Evolutionary conservation across 305 asterid species (phyloP).

Genomic region (Caryopteris hybrid): DNA sequence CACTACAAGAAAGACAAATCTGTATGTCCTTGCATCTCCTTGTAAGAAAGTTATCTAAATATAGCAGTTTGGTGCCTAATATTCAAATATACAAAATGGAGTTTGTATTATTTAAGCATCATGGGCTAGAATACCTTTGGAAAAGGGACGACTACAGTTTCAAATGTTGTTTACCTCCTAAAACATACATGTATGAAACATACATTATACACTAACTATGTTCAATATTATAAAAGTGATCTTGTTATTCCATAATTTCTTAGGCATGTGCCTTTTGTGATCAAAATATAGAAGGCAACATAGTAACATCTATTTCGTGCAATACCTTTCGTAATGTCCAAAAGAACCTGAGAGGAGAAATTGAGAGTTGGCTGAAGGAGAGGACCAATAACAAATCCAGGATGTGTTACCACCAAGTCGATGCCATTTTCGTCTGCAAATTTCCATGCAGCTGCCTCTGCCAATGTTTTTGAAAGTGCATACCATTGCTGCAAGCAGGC

Average conservation of each 20-base stretch:
- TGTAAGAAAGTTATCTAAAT: neutral
- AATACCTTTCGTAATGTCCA: conserved; percentile 20
- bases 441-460: conserved; percentile 37
- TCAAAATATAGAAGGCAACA: neutral
- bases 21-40: neutral
- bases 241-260: too few relatives aligned
- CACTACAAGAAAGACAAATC: neutral
- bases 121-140: neutral
- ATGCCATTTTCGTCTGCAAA: conserved; percentile 28
- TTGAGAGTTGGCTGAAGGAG: conserved; percentile 39
- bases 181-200: neutral
- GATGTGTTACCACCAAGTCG: conserved; percentile 30
- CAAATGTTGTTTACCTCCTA: neutral
- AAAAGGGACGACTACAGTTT: neutral
- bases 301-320: neutral
- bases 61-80: neutral
- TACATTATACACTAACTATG: too few relatives aligned
- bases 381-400: conserved; percentile 33
- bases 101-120: neutral
- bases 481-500: conserved; percentile 24
- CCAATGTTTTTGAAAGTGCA: conserved; percentile 33
- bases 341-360: neutral
- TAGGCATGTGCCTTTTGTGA: neutral
- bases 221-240: too few relatives aligned
- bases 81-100: neutral